These are phyloP conservation scores for Phytophthora pini DNA, from an alignment of 352 stramenopile species.

Conservation along the genomic window DNA sequence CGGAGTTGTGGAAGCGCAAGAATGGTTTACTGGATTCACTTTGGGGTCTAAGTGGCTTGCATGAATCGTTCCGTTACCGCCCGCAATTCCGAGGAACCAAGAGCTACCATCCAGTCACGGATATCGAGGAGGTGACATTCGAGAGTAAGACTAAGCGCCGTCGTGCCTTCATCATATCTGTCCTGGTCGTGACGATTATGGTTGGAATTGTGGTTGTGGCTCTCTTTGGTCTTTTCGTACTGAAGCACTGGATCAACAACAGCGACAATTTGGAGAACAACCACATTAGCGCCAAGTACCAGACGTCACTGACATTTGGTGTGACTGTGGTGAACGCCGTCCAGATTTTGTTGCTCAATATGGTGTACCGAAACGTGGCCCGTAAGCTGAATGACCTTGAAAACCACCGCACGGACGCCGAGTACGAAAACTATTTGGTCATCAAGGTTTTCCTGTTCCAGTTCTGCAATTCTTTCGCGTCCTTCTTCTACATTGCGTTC, in stretches of 20 bases:
- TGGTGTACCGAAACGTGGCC: slow-evolving; percentile 91
- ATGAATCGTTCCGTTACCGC: slow-evolving; percentile 76
- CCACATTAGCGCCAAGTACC: slow-evolving; percentile 48
- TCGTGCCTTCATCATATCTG: slow-evolving; percentile 61
- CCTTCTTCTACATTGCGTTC: slow-evolving; percentile 96
- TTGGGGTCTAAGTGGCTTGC: slow-evolving; percentile 84
- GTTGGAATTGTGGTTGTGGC: slow-evolving; percentile 75
- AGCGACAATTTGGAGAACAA: slow-evolving; percentile 35
- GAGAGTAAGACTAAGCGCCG: slow-evolving; percentile 65
- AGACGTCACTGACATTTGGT: slow-evolving; percentile 47
- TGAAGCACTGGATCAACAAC: slow-evolving; percentile 82
- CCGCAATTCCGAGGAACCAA: slow-evolving; percentile 87
- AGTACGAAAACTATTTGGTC: slow-evolving; percentile 94
- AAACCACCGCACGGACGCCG: slow-evolving; percentile 91
- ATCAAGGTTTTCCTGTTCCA: slow-evolving; percentile 99
- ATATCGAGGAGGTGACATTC: slow-evolving; percentile 70
- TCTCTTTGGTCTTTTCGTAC: slow-evolving; percentile 69
- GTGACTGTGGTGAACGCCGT: slow-evolving; percentile 82
- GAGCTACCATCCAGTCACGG: slow-evolving; percentile 71
- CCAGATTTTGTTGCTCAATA: slow-evolving; percentile 95
- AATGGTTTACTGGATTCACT: slow-evolving; percentile 83
- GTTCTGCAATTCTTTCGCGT: slow-evolving; percentile 98
- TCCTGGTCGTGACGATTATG: slow-evolving; percentile 78
- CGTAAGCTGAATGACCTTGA: slow-evolving; percentile 94
- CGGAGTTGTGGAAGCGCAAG: slow-evolving; percentile 91